Base-by-base conservation (phyloP, 441 rosid genomes). In the Syzygium malaccense region DNA sequence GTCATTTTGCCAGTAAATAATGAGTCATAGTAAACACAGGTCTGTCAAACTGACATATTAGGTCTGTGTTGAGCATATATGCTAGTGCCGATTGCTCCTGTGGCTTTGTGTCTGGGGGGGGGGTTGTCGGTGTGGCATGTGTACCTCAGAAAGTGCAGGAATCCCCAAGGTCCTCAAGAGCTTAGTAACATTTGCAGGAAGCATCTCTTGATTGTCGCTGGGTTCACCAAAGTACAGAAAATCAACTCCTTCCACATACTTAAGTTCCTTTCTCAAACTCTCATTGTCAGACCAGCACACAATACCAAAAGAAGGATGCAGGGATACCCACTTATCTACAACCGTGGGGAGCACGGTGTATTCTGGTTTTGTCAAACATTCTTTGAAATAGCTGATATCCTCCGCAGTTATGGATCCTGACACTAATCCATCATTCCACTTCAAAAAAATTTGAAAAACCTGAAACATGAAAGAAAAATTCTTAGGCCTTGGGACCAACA, bases 221-320 rank as follows among this genome's bases (percentile, higher is more conserved):
- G 91, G 94, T 85, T 92, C 92, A 55, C 98, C 96, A 78, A 98
- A 95, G 94, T 92, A 88, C 17, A 98, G 92, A 91, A 94, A 97
- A 89, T 95, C 93, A 88, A 98, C 88, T 32, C 92, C 91, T 86
- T 93, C 94, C 87, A 92, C 88, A 86, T 94, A 90, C 91, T 92
- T 95, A 89, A 95, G 96, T 88, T 92, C 95, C 90, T 92, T 92
- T 93, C 90, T 91, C 89, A 96, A 90, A 90, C 94, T 91, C 87
- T 94, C 92, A 91, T 95, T 92, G 86, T 98, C 98, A 91, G 95
- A 94, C 99, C 99, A 98, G 91, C 99, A 98, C 55, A 96, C 94
- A 32, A 95, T 91, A 92, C 99, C 98, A 89, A 93, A 96, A 45
- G 98, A 95, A 89, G 97, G 93, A 89, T 98, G 98, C 86, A 97